phyloP scores from a whole-genome alignment of 2,329 filamentous ascomycete genomes.

The Botrytis byssoidea region DNA sequence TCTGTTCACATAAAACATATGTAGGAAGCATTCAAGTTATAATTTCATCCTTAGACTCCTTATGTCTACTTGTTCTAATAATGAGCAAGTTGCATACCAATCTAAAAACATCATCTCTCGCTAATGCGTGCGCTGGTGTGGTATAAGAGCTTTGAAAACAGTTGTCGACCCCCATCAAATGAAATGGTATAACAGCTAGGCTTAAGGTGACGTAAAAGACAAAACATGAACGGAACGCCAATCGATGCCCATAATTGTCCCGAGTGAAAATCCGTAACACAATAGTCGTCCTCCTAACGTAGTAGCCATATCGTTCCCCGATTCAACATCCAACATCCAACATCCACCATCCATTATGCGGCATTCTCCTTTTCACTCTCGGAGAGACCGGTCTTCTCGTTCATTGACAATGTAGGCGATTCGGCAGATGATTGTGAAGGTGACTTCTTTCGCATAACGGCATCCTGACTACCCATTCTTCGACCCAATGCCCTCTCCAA shows the following conservation, averaged over 20 bases:
- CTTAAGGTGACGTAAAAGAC: slow-evolving; percentile 10
- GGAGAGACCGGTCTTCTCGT: not conserved
- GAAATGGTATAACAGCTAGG: slow-evolving; percentile 20
- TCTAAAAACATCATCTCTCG: slow-evolving; percentile 9
- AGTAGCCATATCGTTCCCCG: slow-evolving; percentile 8
- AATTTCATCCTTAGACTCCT: slow-evolving; percentile 1
- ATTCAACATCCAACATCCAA: not conserved
- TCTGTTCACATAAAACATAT: not conserved
- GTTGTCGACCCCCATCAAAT: slow-evolving; percentile 10
- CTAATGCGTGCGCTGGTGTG: slow-evolving; percentile 14
- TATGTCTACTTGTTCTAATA: slow-evolving; percentile 3
- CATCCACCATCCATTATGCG: not conserved
- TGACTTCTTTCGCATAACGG: slow-evolving; percentile 52
- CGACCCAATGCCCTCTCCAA: slow-evolving; percentile 67
- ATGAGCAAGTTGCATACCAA: slow-evolving; percentile 8
- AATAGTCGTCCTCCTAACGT: not conserved
- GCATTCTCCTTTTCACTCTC: slow-evolving; percentile 10
- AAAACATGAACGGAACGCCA: slow-evolving; percentile 20
- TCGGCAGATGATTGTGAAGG: slow-evolving; percentile 9
- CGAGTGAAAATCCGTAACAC: slow-evolving; percentile 5
- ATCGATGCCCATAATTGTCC: slow-evolving; percentile 20
- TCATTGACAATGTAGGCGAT: slow-evolving; percentile 2
- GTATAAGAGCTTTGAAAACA: slow-evolving; percentile 19
- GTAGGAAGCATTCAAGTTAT: not conserved
- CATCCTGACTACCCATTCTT: slow-evolving; percentile 70